Evolutionary conservation across 768 basidiomycete species (phyloP).

Genomic region (Suillus paluster): DNA sequence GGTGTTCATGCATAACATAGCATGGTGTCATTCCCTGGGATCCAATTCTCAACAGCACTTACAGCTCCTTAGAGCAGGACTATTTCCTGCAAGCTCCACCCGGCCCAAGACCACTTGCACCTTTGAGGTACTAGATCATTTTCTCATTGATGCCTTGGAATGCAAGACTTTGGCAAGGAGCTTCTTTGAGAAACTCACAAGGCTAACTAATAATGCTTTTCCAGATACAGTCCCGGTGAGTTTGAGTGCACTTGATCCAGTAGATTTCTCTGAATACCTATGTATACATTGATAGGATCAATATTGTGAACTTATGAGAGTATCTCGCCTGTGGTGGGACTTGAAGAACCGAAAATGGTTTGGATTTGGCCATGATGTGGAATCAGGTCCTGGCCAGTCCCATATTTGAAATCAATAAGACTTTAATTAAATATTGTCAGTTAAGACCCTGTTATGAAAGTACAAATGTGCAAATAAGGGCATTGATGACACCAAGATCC

Average conservation of each 20-base stretch:
- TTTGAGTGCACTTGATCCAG: background rate
- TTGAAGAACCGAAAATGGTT: constrained; percentile 6
- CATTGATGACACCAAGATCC: constrained; percentile 6
- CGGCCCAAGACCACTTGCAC: constrained; percentile 12
- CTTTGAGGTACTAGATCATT: constrained; percentile 10
- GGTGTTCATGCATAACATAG: constrained; percentile 4
- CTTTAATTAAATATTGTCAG: background rate
- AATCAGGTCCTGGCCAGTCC: background rate
- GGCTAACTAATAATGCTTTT: constrained; percentile 12
- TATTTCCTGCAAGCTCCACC: constrained; percentile 12
- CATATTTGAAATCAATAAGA: background rate
- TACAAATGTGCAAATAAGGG: background rate
- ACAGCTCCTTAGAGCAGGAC: background rate
- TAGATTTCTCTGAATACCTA: background rate
- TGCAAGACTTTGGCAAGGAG: constrained; percentile 20
- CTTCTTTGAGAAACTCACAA: constrained; percentile 14
- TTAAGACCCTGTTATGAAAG: background rate
- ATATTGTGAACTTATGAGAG: constrained; percentile 17
- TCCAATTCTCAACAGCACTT: background rate
- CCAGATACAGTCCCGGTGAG: background rate
- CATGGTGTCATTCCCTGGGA: constrained; percentile 8
- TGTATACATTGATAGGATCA: constrained; percentile 3
- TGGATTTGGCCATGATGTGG: constrained; percentile 18
- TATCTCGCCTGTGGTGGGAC: constrained; percentile 7
- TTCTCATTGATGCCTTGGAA: constrained; percentile 10